phyloP scores from a whole-genome alignment of 345 rosid genomes.

The Eucalyptus pauciflora region DNA sequence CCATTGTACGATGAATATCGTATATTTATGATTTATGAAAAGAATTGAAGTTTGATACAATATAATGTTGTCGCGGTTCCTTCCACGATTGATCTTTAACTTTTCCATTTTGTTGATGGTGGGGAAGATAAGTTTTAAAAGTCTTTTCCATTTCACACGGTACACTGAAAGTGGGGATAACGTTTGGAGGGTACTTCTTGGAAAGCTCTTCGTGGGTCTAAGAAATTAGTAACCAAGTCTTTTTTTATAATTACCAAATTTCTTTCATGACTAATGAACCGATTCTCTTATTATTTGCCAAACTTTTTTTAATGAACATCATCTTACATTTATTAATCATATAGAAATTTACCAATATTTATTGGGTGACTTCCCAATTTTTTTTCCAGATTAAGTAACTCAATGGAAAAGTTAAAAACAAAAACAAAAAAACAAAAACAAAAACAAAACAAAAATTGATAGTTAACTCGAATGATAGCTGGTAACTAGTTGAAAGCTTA shows the following conservation, averaged over 20 bases:
- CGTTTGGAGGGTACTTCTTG: not conserved
- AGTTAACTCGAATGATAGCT: not conserved
- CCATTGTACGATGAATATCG: rapidly evolving
- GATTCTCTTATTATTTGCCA: no score
- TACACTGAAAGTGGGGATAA: not conserved
- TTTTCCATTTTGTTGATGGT: not conserved
- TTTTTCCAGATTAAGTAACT: no score
- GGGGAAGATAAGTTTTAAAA: not conserved
- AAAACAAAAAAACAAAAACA: no score
- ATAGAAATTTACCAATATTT: no score
- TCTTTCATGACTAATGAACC: not conserved
- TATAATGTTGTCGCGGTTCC: no score
- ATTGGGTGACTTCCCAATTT: no score
- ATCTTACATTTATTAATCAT: no score
- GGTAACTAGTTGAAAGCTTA: not conserved
- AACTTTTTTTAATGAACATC: no score
- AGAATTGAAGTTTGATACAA: no score
- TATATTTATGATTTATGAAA: no score
- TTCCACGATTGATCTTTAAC: not conserved
- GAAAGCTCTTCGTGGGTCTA: not conserved
- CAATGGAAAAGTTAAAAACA: no score
- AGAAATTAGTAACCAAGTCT: not conserved
- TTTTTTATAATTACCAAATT: not conserved
- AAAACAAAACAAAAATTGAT: rapidly evolving
- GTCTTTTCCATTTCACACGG: not conserved